phyloP scores from a whole-genome alignment of 129 eudicot species.

The Artemisia argyi region DNA sequence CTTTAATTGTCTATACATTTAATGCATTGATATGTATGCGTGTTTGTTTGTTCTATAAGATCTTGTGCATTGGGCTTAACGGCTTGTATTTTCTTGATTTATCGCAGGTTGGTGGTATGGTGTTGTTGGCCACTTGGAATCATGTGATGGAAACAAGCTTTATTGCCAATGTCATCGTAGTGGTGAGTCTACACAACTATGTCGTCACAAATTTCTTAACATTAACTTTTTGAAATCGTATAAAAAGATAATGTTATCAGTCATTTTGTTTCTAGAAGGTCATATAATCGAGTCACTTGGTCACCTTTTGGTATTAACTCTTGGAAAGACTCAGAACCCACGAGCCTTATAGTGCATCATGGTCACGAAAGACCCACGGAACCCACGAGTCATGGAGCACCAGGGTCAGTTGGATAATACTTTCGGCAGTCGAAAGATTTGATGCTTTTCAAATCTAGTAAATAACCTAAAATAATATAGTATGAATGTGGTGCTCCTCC shows the following conservation, averaged over 20 bases:
- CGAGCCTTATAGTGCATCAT: conserved; percentile 4
- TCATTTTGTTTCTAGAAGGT: background rate
- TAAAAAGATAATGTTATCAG: background rate
- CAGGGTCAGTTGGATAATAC: conserved; percentile 3
- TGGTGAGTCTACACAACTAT: conserved; percentile 50
- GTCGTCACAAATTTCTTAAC: conserved; percentile 17
- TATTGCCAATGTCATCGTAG: conserved; percentile 73
- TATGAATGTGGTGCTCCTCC: conserved; percentile 29
- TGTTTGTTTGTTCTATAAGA: background rate
- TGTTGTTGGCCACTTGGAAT: conserved; percentile 84
- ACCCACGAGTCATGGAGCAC: conserved; percentile 15
- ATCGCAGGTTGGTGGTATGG: conserved; percentile 99
- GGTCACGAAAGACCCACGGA: background rate
- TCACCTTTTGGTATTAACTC: background rate
- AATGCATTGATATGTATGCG: background rate
- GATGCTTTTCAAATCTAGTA: conserved; percentile 25
- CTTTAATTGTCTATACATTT: conserved; percentile 2
- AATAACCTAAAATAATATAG: conserved; percentile 23
- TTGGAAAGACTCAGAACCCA: background rate
- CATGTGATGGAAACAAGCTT: conserved; percentile 62
- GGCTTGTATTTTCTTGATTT: conserved; percentile 24
- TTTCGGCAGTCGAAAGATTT: conserved; percentile 23
- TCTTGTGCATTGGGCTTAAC: conserved; percentile 7
- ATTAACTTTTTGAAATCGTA: background rate
- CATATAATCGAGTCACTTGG: background rate